Conservation (phyloP, 2,329 filamentous ascomycete genomes). For the Orbilia ellipsospora region DNA sequence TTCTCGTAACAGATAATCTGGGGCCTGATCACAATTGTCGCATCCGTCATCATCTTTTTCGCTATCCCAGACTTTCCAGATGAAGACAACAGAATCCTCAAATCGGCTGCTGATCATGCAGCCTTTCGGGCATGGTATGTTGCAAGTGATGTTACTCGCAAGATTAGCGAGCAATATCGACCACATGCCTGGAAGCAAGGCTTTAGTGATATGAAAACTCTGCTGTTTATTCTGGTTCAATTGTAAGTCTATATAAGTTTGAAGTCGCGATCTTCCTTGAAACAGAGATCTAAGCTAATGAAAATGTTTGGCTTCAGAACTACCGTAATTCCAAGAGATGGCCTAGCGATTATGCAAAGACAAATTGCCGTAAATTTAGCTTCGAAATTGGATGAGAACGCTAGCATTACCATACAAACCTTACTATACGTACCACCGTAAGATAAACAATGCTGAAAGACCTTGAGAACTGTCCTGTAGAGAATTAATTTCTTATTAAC, state of each 20-base stretch:
- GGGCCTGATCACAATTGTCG: constrained; percentile 18
- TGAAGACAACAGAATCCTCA: constrained; percentile 19
- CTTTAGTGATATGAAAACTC: constrained; percentile 34
- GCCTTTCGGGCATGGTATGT: constrained; percentile 32
- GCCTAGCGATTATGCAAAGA: background rate
- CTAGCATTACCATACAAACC: background rate
- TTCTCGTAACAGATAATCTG: constrained; percentile 28
- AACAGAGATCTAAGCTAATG: background rate
- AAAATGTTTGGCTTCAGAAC: background rate
- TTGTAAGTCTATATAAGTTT: constrained; percentile 5
- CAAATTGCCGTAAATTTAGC: background rate
- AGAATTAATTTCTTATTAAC: background rate
- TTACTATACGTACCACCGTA: constrained; percentile 30
- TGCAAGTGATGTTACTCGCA: constrained; percentile 21
- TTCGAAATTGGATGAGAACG: background rate
- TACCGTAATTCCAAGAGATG: background rate
- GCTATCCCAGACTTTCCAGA: constrained; percentile 29
- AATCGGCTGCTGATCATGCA: background rate
- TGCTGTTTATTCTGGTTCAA: constrained; percentile 16
- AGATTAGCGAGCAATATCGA: constrained; percentile 31
- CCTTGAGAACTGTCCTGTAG: background rate
- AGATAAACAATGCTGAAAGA: background rate
- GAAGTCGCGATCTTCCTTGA: no score
- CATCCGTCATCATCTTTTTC: constrained; percentile 10
- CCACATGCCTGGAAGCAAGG: constrained; percentile 24